Percentiles rank a stretch among this genome's conserved stretches.
Conservation (phyloP, 1,284 basidiomycete genomes). For the Ceraceosorus guamensis region DNA sequence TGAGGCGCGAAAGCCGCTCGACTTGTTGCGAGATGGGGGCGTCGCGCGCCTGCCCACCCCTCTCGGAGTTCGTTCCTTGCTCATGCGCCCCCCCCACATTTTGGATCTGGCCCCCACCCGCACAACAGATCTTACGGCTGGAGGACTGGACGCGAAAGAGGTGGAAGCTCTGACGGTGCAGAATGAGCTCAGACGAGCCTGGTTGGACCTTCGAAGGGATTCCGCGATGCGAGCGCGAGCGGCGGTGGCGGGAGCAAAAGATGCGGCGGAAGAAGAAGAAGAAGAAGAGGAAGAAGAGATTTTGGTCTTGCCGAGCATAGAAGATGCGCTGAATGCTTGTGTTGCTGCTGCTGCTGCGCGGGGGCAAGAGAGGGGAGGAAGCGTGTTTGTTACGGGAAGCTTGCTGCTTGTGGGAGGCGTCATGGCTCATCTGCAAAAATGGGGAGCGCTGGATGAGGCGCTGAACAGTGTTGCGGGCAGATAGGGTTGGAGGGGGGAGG, state of each 20-base stretch:
- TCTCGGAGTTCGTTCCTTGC: too few relatives aligned
- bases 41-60: constrained; percentile 15
- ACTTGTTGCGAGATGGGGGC: constrained; percentile 84
- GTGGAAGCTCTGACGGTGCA: constrained; percentile 34
- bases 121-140: constrained; percentile 25
- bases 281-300: constrained; percentile 3
- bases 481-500: too few relatives aligned
- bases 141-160: constrained; percentile 28
- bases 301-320: constrained; percentile 76
- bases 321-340: constrained; percentile 59
- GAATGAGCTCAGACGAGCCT: constrained; percentile 30
- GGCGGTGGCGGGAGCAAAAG: too few relatives aligned
- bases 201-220: constrained; percentile 19
- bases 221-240: too few relatives aligned
- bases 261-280: too few relatives aligned
- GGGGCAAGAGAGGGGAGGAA: constrained; percentile 45
- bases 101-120: neutral
- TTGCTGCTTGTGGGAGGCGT: constrained; percentile 90
- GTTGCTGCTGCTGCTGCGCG: too few relatives aligned
- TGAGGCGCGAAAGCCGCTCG: constrained; percentile 55
- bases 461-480: constrained; percentile 7
- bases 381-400: constrained; percentile 82
- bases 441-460: constrained; percentile 29
- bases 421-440: constrained; percentile 55
- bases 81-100: too few relatives aligned